These are phyloP conservation scores for Kockovaella imperatae DNA, from an alignment of 768 basidiomycete genomes.

Conservation along the genomic window DNA sequence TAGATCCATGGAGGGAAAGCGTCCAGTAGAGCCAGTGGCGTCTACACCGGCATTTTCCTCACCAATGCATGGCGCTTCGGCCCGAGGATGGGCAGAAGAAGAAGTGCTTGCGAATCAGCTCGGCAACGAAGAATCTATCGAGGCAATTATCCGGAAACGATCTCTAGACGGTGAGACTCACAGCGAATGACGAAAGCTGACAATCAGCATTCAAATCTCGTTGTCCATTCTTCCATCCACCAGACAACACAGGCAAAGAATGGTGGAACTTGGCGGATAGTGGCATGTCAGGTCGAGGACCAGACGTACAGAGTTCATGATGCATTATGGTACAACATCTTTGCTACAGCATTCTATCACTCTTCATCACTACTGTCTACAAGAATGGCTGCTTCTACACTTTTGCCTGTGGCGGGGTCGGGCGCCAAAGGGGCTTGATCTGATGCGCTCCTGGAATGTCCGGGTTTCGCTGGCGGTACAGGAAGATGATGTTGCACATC, in stretches of 20 bases:
- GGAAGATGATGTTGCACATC: too few species aligned
- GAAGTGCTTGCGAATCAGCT: conserved; percentile 39
- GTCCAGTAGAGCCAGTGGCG: conserved; percentile 8
- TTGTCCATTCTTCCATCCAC: conserved; percentile 39
- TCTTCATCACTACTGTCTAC: not conserved
- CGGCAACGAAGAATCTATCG: conserved; percentile 36
- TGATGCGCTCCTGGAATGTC: too few species aligned
- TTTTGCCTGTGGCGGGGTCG: too few species aligned
- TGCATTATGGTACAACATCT: not conserved
- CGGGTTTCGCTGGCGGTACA: too few species aligned
- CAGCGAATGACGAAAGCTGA: not conserved
- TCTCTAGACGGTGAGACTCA: conserved; percentile 37
- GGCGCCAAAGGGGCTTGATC: too few species aligned
- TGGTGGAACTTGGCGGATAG: conserved; percentile 43
- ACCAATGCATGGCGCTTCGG: conserved; percentile 1
- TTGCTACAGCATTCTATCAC: not conserved
- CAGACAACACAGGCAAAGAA: conserved; percentile 15
- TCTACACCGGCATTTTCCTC: not conserved
- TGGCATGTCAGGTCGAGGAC: conserved; percentile 25
- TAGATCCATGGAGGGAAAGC: conserved; percentile 23
- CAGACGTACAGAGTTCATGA: conserved; percentile 14
- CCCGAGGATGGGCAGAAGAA: conserved; percentile 31
- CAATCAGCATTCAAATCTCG: conserved; percentile 39
- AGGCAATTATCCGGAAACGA: conserved; percentile 42
- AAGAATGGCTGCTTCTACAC: too few species aligned